phyloP scores from a whole-genome alignment of 2,329 filamentous ascomycete genomes.

The Ophiostoma sp. region DNA sequence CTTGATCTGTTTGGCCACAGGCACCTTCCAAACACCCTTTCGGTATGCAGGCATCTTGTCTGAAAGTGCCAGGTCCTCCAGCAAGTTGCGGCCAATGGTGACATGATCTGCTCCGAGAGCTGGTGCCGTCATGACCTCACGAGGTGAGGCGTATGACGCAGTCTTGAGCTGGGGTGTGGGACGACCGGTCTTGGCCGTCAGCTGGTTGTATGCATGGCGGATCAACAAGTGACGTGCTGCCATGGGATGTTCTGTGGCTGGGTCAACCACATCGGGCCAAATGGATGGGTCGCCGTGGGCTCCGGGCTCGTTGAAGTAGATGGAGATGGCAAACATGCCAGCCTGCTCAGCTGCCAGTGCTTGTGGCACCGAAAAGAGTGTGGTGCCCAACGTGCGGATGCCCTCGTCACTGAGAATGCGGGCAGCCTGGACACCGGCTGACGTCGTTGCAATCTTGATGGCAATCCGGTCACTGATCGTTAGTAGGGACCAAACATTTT shows the following conservation, averaged over 20 bases:
- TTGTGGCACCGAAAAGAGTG: constrained; percentile 5
- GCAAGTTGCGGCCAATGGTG: constrained; percentile 11
- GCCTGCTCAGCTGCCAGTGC: constrained; percentile 4
- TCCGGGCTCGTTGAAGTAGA: constrained; percentile 14
- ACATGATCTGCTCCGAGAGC: constrained; percentile 10
- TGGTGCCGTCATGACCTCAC: constrained; percentile 2
- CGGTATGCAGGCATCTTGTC: constrained; percentile 6
- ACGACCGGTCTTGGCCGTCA: neutral
- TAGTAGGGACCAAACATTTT: neutral
- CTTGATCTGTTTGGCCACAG: constrained; percentile 3
- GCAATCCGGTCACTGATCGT: neutral
- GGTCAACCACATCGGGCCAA: constrained; percentile 8
- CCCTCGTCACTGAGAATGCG: neutral
- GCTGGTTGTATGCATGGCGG: constrained; percentile 5
- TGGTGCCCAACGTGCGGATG: neutral
- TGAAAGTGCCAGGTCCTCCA: constrained; percentile 4
- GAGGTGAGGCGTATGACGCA: constrained; percentile 9
- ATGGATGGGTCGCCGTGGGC: constrained; percentile 14
- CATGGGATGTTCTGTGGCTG: constrained; percentile 9
- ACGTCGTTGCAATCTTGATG: neutral
- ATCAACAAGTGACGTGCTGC: constrained; percentile 7
- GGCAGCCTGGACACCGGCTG: neutral
- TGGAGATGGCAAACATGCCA: constrained; percentile 18
- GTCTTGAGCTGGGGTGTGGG: constrained; percentile 13
- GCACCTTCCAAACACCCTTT: constrained; percentile 14